Evolutionary conservation across 192 early-diverging fungal species (phyloP), one percentile per base, ranked within the genome.

Genomic region (Lobosporangium transversale): DNA sequence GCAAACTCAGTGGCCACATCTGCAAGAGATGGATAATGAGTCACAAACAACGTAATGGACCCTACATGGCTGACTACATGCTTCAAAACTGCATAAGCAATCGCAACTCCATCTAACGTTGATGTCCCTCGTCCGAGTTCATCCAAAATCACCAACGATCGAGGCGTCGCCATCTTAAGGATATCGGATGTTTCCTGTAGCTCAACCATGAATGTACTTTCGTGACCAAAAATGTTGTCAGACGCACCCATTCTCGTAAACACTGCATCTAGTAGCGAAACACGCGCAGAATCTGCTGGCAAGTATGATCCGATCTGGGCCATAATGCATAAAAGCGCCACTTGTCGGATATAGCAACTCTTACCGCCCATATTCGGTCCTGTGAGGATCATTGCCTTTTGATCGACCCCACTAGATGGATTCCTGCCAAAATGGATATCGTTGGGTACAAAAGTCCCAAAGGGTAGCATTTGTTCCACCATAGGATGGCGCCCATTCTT

Each of bases 281-380:
- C 53, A 30, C 53, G 52, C 0, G 93, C 93, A 33, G 70, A 80
- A 2, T 75, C 57, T 3, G 90, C 90, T 2, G 94, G 94, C 1
- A 95, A 87, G 79, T 86, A 93, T 2, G 82, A 81, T 9, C 94
- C 93, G 0, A 90, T 85, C 49, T 95, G 94, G 0, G 88, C 92
- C 84, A 93, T 86, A 51, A 85, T 87, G 8, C 80, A 67, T 23
- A 85, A 57, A 3, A 89, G 62, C 0, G 81, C 90, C 51, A 84
- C 83, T 58, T 91, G 88, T 10, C 92, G 80, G 23, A 93, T 84
- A 62, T 89, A 90, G 11, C 89, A 91, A 59, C 82, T 82, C 66
- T 86, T 84, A 30, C 93, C 93, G 3, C 91, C 92, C 93, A 95
- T 94, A 62, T 94, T 94, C 14, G 93, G 94, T 32, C 91, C 86